A percentile compares a stretch with the other conserved stretches of the same genome.
Conservation (phyloP, 108 stramenopile species). For the Nitzschia sp. region DNA sequence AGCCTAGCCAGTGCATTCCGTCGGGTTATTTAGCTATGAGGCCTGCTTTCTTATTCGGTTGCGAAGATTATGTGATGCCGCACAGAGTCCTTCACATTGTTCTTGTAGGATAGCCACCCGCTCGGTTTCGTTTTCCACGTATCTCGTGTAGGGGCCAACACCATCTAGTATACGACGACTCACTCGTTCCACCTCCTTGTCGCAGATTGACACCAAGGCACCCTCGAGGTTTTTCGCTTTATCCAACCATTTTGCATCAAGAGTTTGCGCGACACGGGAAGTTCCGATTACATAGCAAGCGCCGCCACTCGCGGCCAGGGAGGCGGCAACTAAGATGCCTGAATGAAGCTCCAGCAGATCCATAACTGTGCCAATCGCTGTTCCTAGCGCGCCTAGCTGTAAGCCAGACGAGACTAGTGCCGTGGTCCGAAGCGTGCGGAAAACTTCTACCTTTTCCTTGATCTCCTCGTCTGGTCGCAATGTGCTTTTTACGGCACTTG, state of each 20-base stretch:
- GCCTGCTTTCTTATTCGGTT: constrained; percentile 57
- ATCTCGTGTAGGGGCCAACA: constrained; percentile 68
- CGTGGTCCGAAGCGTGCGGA: background rate
- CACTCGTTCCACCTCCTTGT: constrained; percentile 51
- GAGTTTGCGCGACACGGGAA: constrained; percentile 23
- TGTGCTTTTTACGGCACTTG: constrained; percentile 32
- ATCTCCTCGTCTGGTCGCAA: constrained; percentile 31
- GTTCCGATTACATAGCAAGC: constrained; percentile 32
- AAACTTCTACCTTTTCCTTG: constrained; percentile 16
- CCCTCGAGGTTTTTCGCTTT: constrained; percentile 37
- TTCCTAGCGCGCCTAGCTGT: constrained; percentile 25
- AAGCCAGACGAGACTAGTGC: constrained; percentile 38
- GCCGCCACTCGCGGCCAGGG: constrained; percentile 35
- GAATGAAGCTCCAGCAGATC: constrained; percentile 32
- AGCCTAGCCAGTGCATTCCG: too few species aligned
- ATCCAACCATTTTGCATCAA: constrained; percentile 43
- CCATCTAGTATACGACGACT: constrained; percentile 58
- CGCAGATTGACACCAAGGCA: constrained; percentile 37
- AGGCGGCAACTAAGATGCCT: constrained; percentile 21
- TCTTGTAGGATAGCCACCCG: constrained; percentile 43
- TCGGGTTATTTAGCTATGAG: background rate
- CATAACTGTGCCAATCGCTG: constrained; percentile 19
- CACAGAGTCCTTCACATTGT: constrained; percentile 48
- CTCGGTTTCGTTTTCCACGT: constrained; percentile 57
- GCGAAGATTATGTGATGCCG: constrained; percentile 47